A percentile compares a stretch with the other conserved stretches of the same genome.
Conservation (phyloP, 495 filamentous ascomycete genomes). For the Aspergillus panamensis region DNA sequence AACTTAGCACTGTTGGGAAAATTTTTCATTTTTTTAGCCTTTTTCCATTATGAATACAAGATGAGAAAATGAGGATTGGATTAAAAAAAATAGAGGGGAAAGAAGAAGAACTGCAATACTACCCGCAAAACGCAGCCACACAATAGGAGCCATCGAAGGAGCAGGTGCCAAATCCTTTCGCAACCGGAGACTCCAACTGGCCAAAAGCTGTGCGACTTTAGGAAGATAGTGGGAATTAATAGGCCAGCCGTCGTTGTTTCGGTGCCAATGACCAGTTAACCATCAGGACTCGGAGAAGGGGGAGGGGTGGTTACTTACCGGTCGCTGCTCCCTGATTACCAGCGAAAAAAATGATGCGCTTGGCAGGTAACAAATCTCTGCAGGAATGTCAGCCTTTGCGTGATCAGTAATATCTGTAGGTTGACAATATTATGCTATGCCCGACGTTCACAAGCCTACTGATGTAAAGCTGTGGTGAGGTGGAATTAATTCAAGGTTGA, state of each 20-base stretch:
- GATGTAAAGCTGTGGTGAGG: background rate
- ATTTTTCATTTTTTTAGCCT: too few relatives aligned
- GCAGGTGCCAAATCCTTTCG: slow-evolving; percentile 1
- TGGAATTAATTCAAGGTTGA: slow-evolving; percentile 3
- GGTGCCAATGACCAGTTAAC: background rate
- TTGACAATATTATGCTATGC: background rate
- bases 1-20: too few relatives aligned
- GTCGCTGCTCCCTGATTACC: slow-evolving; percentile 15
- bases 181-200: slow-evolving; percentile 14
- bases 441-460: background rate
- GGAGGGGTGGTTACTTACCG: slow-evolving; percentile 8
- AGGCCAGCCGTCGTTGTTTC: background rate
- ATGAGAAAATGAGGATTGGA: background rate
- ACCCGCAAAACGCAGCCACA: background rate
- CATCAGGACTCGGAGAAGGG: background rate
- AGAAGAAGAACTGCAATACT: background rate
- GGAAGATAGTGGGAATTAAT: background rate
- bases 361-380: slow-evolving; percentile 17
- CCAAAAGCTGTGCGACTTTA: slow-evolving; percentile 1
- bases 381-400: slow-evolving; percentile 17
- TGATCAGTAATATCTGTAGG: slow-evolving; percentile 11
- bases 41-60: too few relatives aligned
- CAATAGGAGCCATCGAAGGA: slow-evolving; percentile 1
- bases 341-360: slow-evolving; percentile 18
- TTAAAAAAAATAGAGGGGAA: background rate